These are phyloP conservation scores for Geosmithia flava DNA, from an alignment of 2,329 filamentous ascomycete species.

Conservation along the genomic window DNA sequence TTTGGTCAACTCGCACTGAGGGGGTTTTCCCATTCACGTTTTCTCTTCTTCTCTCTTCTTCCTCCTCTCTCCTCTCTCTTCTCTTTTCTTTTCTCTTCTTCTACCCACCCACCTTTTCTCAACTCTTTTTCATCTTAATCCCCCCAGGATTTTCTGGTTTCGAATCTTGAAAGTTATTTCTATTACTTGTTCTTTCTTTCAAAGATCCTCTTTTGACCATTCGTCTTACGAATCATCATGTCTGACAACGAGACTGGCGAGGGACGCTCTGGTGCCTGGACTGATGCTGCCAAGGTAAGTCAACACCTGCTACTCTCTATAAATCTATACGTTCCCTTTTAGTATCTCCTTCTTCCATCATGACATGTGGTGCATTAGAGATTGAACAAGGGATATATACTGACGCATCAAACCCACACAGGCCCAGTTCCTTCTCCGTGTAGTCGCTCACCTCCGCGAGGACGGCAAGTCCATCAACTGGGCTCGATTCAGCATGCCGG, in stretches of 20 bases:
- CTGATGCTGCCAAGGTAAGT: constrained; percentile 21
- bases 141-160: too few relatives aligned
- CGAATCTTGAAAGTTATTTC: too few relatives aligned
- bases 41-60: neutral
- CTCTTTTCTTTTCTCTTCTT: neutral
- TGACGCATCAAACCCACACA: constrained; percentile 4
- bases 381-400: too few relatives aligned
- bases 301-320: neutral
- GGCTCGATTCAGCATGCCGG: constrained; percentile 19
- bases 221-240: too few relatives aligned
- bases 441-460: constrained; percentile 17
- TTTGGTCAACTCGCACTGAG: too few relatives aligned
- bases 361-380: too few relatives aligned
- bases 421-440: constrained; percentile 21
- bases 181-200: neutral
- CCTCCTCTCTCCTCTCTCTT: neutral
- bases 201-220: too few relatives aligned
- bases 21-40: too few relatives aligned
- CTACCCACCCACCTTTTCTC: neutral
- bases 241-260: constrained; percentile 8
- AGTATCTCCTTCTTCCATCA: too few relatives aligned
- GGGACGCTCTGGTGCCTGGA: constrained; percentile 16
- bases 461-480: constrained; percentile 21
- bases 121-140: too few relatives aligned
- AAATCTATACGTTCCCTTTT: neutral